Base-by-base conservation (phyloP, 441 rosid genomes). In the Pelargonium citronellum region DNA sequence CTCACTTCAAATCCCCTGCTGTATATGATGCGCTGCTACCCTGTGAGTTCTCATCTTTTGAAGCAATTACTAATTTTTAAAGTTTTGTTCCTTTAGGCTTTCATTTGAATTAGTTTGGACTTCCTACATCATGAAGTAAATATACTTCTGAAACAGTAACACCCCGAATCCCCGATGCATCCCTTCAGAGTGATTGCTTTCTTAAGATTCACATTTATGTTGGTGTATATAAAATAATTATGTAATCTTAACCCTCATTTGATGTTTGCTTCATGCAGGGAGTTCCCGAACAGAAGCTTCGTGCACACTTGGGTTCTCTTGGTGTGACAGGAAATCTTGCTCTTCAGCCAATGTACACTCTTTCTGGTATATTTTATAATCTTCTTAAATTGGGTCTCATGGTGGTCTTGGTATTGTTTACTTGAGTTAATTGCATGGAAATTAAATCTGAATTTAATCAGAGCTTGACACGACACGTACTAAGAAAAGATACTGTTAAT, bases 261-360 rank as follows among this genome's bases (percentile, higher is more conserved):
- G 69, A 47, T 66, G 44, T 66, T 77, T 66, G 66, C 67, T 68
- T 80, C 77, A 69, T 79, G 68, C 78, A 91, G 99, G 99, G 97
- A 65, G 97, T 95, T 67, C 92, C 99, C 55, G 99, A 95, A 22
- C 97, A 89, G 74, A 95, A 91, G 82, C 96, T 95, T 20, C 89
- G 97, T 20, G 78, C 83, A 75, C 99, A 95, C 81, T 77, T 95
- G 80, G 97, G 97, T 78, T 95, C 99, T 75, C 87, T 95, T 75
- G 99, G 99, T 71, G 97, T 95, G 5, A 87, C 97, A 8, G 99
- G 99, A 81, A 95, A 89, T 84, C 92, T 95, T 70, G 99, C 99
- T 3, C 91, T 95, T 81, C 99, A 95, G 75, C 99, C 97, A 1
- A 95, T 95, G 99, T 91, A 95, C 79, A 95, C 99, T 17, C 77